Base-by-base conservation (phyloP, 2,329 filamentous ascomycete species). In the Alternaria rosae region DNA sequence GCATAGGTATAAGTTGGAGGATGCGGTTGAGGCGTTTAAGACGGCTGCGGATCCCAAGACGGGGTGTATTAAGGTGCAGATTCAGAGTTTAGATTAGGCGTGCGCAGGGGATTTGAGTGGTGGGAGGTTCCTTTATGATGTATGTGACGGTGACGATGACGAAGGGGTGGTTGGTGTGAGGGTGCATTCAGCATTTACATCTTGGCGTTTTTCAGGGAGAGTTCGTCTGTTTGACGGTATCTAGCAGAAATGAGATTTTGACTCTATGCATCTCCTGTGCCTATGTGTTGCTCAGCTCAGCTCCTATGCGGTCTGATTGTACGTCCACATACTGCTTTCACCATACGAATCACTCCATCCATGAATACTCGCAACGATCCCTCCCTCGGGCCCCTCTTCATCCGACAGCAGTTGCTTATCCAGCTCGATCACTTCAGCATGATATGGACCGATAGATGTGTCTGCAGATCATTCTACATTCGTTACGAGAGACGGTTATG, bases 61-160 rank as follows among this genome's bases (percentile, higher is more conserved):
- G 54, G 94, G 94, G 7, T 93, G 94, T n/a, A 97, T 98, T 82
- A 98, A 98, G 86, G 94, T 97, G 63, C 91, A 93, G 86, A 97
- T 97, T 75, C 92, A 94, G 84, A 93, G 87, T 73, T 77, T 82
- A 59, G 73, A 76, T 59, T 71, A 73, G 61, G 32, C 12, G 42
- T 26, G 38, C 17, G 3, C 10, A 1, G 35, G 35, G 21, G 15
- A 26, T 23, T 44, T 55, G 53, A n/a, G 2, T 17, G 47, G 30
- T 10, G 23, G 5, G 15, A 5, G 13, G 35, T 38, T 51, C 1
- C 12, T 25, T 57, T 41, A 42, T 52, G 38, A 41, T n/a, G 11
- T 52, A 17, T 13, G 44, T 32, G 47, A 28, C 20, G 26, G 26
- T n/a, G 26, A 52, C 20, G 53, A 30, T 47, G 53, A 47, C 10